phyloP scores from a whole-genome alignment of 306 rosid species.

The Begonia peltatifolia region DNA sequence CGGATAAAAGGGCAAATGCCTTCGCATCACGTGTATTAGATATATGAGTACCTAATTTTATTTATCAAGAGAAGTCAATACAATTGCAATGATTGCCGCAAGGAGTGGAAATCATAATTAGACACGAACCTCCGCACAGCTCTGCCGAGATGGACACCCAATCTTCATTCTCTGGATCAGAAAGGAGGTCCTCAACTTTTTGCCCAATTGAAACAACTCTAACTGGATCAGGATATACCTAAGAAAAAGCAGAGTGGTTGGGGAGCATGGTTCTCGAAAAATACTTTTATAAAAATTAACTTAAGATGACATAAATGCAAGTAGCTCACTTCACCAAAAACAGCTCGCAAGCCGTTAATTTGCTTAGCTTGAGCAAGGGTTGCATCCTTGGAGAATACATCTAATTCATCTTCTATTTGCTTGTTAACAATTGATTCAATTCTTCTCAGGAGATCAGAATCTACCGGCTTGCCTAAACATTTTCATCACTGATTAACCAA shows the following conservation, averaged over 20 bases:
- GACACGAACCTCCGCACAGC: slow-evolving; percentile 67
- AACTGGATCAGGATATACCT: slow-evolving; percentile 98
- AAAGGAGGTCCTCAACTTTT: slow-evolving; percentile 75
- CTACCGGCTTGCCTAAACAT: slow-evolving; percentile 79
- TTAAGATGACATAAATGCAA: slow-evolving; percentile 8
- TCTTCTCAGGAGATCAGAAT: slow-evolving; percentile 53
- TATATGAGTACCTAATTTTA: slow-evolving; percentile 70
- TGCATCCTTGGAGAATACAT: slow-evolving; percentile 61
- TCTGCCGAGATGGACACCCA: slow-evolving; percentile 79
- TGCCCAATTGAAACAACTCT: slow-evolving; percentile 78
- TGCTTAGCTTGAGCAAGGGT: slow-evolving; percentile 60
- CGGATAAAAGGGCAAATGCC: slow-evolving; percentile 87
- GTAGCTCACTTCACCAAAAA: slow-evolving; percentile 82
- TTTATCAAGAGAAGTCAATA: slow-evolving; percentile 13
- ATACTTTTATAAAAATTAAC: neutral
- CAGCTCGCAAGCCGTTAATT: slow-evolving; percentile 87
- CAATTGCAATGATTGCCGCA: slow-evolving; percentile 8
- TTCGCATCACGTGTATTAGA: slow-evolving; percentile 85
- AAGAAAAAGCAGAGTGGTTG: slow-evolving; percentile 15
- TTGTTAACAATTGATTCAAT: slow-evolving; percentile 81
- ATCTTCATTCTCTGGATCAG: slow-evolving; percentile 54
- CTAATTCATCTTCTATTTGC: slow-evolving; percentile 72
- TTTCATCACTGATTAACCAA: slow-evolving; percentile 12
- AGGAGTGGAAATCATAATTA: slow-evolving; percentile 6
- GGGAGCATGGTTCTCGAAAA: slow-evolving; percentile 6